Percentiles rank a stretch among this genome's conserved stretches.
These are phyloP conservation scores for Ophiocordyceps unilateralis DNA, from an alignment of 2,329 filamentous ascomycete genomes.

Conservation along the genomic window DNA sequence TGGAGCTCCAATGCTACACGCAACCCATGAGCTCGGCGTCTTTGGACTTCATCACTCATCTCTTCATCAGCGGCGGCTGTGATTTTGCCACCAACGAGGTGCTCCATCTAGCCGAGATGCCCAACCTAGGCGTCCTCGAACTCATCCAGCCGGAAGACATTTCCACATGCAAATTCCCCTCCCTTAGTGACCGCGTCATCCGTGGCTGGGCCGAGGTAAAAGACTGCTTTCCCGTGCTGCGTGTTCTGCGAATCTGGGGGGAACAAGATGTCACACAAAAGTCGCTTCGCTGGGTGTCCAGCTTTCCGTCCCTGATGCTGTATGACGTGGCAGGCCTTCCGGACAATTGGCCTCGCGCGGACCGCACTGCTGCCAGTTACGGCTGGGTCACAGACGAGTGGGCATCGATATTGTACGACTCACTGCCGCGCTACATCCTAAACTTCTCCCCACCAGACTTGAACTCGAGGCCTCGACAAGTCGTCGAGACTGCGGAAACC, in stretches of 20 bases:
- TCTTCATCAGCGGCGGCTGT: conserved; percentile 20
- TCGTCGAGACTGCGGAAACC: conserved; percentile 16
- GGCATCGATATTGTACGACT: conserved; percentile 9
- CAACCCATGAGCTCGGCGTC: conserved; percentile 18
- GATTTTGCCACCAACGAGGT: conserved; percentile 20
- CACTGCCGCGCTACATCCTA: conserved; percentile 13
- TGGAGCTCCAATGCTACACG: conserved; percentile 18
- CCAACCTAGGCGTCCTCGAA: conserved; percentile 30
- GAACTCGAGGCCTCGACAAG: conserved; percentile 5
- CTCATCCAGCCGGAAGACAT: conserved; percentile 21
- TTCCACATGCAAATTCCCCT: conserved; percentile 13
- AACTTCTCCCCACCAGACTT: conserved; percentile 7
- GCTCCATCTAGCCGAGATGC: conserved; percentile 21
- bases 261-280: conserved; percentile 19
- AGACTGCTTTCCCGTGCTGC: conserved; percentile 26
- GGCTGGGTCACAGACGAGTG: conserved; percentile 15
- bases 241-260: conserved; percentile 28
- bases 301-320: conserved; percentile 25
- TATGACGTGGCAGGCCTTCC: conserved; percentile 23
- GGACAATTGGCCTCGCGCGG: conserved; percentile 17
- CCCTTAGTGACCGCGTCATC: conserved; percentile 26
- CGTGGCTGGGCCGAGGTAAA: conserved; percentile 24
- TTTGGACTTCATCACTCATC: conserved; percentile 22
- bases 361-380: conserved; percentile 8
- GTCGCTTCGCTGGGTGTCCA: conserved; percentile 22